Percentiles rank a stretch among this genome's conserved stretches.
These are phyloP conservation scores for Thermothelomyces thermophilus DNA, from an alignment of 2,329 filamentous ascomycete genomes.

Conservation along the genomic window DNA sequence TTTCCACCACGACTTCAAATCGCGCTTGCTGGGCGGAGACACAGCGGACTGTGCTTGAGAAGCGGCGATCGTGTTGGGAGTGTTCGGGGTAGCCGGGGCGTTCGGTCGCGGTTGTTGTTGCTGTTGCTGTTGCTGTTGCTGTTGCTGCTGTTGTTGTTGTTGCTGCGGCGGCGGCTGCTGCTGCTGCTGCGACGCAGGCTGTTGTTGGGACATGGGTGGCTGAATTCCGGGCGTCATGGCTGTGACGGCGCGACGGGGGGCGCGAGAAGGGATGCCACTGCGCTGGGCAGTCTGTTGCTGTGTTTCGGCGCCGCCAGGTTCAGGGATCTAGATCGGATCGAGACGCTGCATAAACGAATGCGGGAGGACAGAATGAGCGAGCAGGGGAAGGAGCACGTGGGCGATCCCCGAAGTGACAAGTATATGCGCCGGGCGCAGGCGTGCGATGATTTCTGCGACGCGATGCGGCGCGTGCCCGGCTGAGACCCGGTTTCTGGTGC, in stretches of 20 bases:
- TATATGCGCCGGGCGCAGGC: constrained; percentile 1
- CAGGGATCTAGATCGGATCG: constrained; percentile 7
- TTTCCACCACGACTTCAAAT: constrained; percentile 96
- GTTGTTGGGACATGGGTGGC: constrained; percentile 15
- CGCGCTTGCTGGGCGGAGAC: constrained; percentile 71
- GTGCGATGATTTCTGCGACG: constrained; percentile 18
- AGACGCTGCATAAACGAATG: constrained; percentile 12
- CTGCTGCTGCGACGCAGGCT: constrained; percentile 16
- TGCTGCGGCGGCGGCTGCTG: constrained; percentile 19
- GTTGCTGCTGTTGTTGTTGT: too few relatives aligned
- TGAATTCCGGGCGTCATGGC: constrained; percentile 29
- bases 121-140: too few relatives aligned
- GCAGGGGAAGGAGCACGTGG: constrained; percentile 4
- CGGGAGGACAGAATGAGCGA: not conserved
- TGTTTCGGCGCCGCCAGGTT: constrained; percentile 16
- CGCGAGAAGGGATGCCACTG: constrained; percentile 13
- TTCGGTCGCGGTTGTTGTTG: constrained; percentile 17
- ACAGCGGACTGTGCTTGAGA: constrained; percentile 36
- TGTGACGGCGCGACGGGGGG: constrained; percentile 25
- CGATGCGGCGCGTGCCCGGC: constrained; percentile 12
- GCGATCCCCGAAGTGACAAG: not conserved
- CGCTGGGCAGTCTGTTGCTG: constrained; percentile 11
- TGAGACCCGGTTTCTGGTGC: constrained; percentile 10
- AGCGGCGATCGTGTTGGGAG: constrained; percentile 15
- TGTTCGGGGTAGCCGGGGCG: constrained; percentile 18